Percentiles rank a stretch among this genome's conserved stretches.
These are phyloP conservation scores for Hevea brasiliensis DNA, from an alignment of 345 rosid genomes.

Conservation along the genomic window DNA sequence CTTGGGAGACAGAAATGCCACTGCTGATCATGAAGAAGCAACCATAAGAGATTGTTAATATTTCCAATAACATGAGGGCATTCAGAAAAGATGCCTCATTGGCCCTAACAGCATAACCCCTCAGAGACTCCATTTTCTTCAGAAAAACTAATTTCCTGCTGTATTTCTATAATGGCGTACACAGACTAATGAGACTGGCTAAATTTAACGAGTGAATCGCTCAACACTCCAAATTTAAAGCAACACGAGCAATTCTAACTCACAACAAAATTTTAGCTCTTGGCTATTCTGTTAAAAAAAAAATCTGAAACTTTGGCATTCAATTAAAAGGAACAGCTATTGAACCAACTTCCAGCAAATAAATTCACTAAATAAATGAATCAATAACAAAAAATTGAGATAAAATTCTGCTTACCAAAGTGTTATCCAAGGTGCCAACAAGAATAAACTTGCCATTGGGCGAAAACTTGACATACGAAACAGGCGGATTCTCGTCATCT, in stretches of 20 bases:
- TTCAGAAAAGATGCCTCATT: background rate
- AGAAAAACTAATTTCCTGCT: background rate
- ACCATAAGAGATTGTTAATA: background rate
- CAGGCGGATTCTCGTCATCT: conserved; percentile 92
- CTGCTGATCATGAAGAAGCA: background rate
- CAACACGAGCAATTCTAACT: background rate
- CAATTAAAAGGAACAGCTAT: background rate
- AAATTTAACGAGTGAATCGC: background rate
- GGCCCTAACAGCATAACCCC: background rate
- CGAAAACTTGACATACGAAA: conserved; percentile 80
- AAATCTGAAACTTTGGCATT: background rate
- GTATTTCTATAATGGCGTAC: background rate
- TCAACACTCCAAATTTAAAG: background rate
- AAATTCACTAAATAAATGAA: background rate
- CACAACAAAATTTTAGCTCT: background rate
- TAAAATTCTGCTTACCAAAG: conserved; percentile 49
- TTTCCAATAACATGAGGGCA: background rate
- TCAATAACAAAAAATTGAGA: background rate
- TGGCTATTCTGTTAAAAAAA: background rate
- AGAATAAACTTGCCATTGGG: conserved; percentile 94
- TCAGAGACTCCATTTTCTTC: background rate
- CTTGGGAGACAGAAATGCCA: background rate
- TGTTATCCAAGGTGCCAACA: conserved; percentile 82
- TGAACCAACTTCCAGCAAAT: background rate
- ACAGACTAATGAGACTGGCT: background rate